These are phyloP conservation scores for Amphirosellinia nigrospora DNA, from an alignment of 495 filamentous ascomycete genomes.

Conservation along the genomic window DNA sequence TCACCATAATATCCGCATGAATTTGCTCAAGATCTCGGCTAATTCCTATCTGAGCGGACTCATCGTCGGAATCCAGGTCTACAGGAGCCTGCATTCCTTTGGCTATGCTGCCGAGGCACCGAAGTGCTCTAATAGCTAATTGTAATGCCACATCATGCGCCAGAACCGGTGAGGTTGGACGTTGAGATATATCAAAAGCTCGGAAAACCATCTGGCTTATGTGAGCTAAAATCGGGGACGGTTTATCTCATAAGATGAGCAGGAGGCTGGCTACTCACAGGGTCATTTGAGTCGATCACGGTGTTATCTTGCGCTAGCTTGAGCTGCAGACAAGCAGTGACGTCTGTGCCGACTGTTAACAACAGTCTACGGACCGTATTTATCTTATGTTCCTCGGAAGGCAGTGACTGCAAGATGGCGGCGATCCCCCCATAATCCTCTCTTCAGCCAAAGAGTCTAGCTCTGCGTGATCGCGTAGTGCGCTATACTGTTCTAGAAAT, in stretches of 20 bases:
- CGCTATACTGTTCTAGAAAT: conserved; percentile 79
- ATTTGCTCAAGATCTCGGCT: conserved; percentile 39
- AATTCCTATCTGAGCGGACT: neutral
- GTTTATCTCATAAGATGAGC: neutral
- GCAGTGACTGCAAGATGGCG: conserved; percentile 80
- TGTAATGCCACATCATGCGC: conserved; percentile 53
- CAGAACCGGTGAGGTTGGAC: conserved; percentile 34
- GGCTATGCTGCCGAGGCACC: conserved; percentile 77
- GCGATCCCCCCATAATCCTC: conserved; percentile 80
- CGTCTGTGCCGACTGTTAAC: conserved; percentile 66
- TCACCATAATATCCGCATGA: conserved; percentile 41
- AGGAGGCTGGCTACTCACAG: conserved; percentile 33
- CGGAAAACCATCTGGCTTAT: conserved; percentile 40
- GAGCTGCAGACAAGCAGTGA: conserved; percentile 50
- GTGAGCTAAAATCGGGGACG: conserved; percentile 3
- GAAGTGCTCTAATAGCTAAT: conserved; percentile 68
- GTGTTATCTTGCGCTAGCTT: conserved; percentile 34
- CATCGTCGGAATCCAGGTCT: conserved; percentile 61
- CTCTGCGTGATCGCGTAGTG: conserved; percentile 62
- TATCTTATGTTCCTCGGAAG: conserved; percentile 66
- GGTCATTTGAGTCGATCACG: conserved; percentile 44
- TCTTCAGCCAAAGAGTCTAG: conserved; percentile 78
- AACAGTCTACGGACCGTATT: conserved; percentile 69
- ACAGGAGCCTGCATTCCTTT: conserved; percentile 77
- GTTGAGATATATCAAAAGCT: conserved; percentile 46